Evolutionary conservation across 2,329 filamentous ascomycete species (phyloP), one percentile per base, ranked within the genome.

Genomic region (Ceratocystis colombiana): DNA sequence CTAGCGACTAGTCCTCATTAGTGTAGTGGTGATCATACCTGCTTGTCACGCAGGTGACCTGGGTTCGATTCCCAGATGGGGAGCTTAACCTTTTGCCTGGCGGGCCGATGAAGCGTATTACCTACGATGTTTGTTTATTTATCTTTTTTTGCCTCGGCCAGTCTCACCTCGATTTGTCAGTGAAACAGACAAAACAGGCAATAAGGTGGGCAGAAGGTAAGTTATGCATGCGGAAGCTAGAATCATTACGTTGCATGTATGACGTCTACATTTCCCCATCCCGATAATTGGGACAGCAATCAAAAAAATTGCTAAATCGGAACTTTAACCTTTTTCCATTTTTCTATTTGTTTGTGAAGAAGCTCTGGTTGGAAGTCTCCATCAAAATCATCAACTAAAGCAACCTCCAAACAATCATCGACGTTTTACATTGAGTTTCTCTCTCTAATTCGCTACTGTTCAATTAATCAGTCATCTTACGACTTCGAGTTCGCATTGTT

Each of bases 11-110:
- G 20, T 67, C 61, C 61, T 67, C 61, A 67, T 67, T 67, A 64
- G 65, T 67, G 61, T 64, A 67, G 61, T 67, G 65, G 61, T 67
- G 48, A 67, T 67, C 61, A 67, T 67, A 67, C 65, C 65, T 67
- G 65, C 61, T 67, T 67, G 65, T 67, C 65, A 67, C 65, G 61
- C 65, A 64, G 61, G 65, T 67, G 61, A 64, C 65, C 61, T 67
- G 48, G 65, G 65, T 67, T 67, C 61, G 65, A 67, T 67, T 64
- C 65, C 61, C 65, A 67, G 65, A 67, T 67, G 65, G 61, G 61
- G 61, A 67, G 65, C 28, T 55, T 61, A 3, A 8, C 25, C 50
- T 70, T 68, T 44, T 64, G 45, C 7, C 10, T 10, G 2, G 15
- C 10, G 12, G 12, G 5, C 25, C 6, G 1, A 3, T 28, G 8